Percentiles rank a stretch among this genome's conserved stretches.
Conservation (phyloP, 139 green algal species). For the Tetradesmus obliquus region DNA sequence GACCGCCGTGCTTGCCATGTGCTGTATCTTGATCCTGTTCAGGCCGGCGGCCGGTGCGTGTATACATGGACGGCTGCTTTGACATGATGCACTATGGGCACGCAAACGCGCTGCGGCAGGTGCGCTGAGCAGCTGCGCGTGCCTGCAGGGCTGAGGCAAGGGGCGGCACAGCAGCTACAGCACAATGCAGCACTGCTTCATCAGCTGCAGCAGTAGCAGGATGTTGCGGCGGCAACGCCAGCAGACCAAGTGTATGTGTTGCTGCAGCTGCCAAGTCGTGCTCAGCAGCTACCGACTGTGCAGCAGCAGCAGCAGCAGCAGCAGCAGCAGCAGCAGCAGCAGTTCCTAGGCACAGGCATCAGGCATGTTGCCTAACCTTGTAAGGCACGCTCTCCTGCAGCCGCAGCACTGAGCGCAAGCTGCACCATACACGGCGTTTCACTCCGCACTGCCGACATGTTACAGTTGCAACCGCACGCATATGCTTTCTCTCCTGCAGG, state of each 20-base stretch:
- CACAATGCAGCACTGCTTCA: not conserved
- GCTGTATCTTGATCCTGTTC: not conserved
- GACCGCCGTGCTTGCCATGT: not conserved
- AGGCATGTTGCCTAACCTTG: not conserved
- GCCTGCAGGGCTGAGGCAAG: too few relatives aligned
- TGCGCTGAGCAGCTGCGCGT: constrained; percentile 17
- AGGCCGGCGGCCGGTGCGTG: constrained; percentile 82
- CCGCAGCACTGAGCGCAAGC: not conserved
- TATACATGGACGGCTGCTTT: constrained; percentile 99
- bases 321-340: not conserved
- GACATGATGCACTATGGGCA: constrained; percentile 99
- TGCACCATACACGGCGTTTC: not conserved
- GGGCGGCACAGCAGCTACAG: not conserved
- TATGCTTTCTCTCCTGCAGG: constrained; percentile 60
- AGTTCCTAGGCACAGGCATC: too few relatives aligned
- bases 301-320: not conserved
- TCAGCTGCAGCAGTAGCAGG: not conserved
- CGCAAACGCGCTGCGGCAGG: constrained; percentile 97
- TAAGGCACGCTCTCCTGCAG: too few relatives aligned
- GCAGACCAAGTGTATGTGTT: not conserved
- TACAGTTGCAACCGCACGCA: not conserved
- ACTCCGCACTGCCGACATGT: not conserved
- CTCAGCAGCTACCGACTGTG: not conserved
- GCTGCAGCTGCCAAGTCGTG: not conserved
- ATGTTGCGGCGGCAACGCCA: not conserved